Base-by-base conservation (phyloP, 2,329 filamentous ascomycete species). In the Monosporascus sp. region DNA sequence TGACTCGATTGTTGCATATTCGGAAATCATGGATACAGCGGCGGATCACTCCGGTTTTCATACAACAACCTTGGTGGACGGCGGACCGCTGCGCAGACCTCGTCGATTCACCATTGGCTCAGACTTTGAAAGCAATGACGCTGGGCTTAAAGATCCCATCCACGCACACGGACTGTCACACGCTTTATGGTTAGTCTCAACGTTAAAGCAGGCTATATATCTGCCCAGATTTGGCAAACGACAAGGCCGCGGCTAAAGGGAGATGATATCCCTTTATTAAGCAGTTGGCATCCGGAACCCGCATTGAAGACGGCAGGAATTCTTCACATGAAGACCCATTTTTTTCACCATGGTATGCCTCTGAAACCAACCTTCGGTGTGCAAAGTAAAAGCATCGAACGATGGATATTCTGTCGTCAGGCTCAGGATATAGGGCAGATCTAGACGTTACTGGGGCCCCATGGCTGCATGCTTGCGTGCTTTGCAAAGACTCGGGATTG, bases 311-410 rank as follows among this genome's bases (percentile, higher is more conserved):
- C 18, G 8, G 11, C 18, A 20, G 39, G n/a, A 24, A 24, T 18
- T 14, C 17, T 20, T 43, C 14, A 9, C 11, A 14, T 35, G 31
- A 35, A 35, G 43, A 51, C 22, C 50, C 53, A 54, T 55, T 50
- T 54, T 38, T 49, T 51, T 60, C 61, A 61, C 56, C 41, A 49
- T 62, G 27, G 7, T 31, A 5, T 31, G 27, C 27, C 9, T 2
- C 27, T 14, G 27, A 31, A 31, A 31, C 27, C 27, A 31, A 31
- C 27, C 27, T 31, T 31, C 9, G 27, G 27, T 31, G 14, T 31
- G 5, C 9, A 11, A 35, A 35, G 31, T 35, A 14, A 35, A 35
- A 1, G n/a, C 11, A 14, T 35, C 31, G 31, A 35, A 35, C 31
- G 11, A 35, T 35, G 31, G 31, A 35, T 35, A 35, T 35, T 35